Conservation (phyloP, 306 rosid species). For the Trichosanthes truncata region DNA sequence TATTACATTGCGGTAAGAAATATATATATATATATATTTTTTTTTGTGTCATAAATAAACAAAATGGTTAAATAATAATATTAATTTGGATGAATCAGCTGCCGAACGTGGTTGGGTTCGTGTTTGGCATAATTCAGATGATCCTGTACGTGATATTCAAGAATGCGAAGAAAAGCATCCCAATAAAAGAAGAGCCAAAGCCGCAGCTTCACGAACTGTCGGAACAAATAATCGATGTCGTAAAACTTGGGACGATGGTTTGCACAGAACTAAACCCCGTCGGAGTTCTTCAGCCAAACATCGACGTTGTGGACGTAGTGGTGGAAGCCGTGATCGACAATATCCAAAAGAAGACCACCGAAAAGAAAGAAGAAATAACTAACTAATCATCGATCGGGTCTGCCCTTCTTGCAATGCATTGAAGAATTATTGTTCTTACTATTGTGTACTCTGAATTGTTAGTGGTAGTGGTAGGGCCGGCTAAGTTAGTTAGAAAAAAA, state of each 20-base stretch:
- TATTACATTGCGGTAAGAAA: constrained; percentile 83
- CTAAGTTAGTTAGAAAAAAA: too few relatives aligned
- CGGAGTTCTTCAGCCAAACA: constrained; percentile 15
- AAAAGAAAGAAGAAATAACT: neutral
- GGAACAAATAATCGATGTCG: constrained; percentile 54
- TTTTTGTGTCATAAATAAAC: too few relatives aligned
- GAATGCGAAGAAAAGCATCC: constrained; percentile 27
- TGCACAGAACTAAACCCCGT: constrained; percentile 29
- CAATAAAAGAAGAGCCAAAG: neutral
- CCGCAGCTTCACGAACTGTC: constrained; percentile 48
- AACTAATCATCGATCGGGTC: too few relatives aligned
- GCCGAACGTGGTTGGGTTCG: constrained; percentile 76
- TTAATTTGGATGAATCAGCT: constrained; percentile 29
- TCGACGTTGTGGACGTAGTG: neutral
- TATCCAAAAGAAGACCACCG: constrained; percentile 11
- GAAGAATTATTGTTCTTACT: too few relatives aligned
- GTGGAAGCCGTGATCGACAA: constrained; percentile 6
- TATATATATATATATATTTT: too few relatives aligned
- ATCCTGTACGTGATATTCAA: constrained; percentile 51
- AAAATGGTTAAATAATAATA: too few relatives aligned
- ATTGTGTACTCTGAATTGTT: too few relatives aligned
- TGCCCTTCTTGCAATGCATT: too few relatives aligned
- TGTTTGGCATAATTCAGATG: constrained; percentile 83
- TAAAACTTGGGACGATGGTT: constrained; percentile 33
- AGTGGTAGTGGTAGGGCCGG: too few relatives aligned